Base-by-base conservation (phyloP, 2,329 filamentous ascomycete genomes). In the Ophiostoma tasmaniense region DNA sequence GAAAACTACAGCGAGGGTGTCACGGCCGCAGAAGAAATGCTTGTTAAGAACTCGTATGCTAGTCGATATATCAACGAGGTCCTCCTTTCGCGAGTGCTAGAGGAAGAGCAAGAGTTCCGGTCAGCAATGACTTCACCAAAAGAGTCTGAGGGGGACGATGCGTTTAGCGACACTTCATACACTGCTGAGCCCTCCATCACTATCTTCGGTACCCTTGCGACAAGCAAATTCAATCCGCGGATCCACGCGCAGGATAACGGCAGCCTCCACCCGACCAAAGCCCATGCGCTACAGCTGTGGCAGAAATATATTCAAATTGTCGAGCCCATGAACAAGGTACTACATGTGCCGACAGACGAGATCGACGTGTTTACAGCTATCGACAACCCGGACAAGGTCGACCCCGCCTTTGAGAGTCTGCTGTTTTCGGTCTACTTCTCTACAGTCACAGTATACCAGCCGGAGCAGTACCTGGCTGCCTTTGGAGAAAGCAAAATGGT, bases 21-120 rank as follows among this genome's bases (percentile, higher is more conserved):
- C 13, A 62, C 68, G 3, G 67, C 66, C 1, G 33, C 55, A 0
- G 72, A 73, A 30, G 71, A 72, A 64, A 68, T 74, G 0, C 66
- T 74, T 1, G 45, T 75, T 0, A 69, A 71, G 5, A 70, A 72
- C 52, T 69, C 70, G 13, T 71, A 70, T 14, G 70, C 66, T 1
- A 73, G 72, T 30, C 72, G 70, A 0, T 75, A 74, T 64, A 72
- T 75, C 68, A 75, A 75, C 68, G 74, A 75, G 65, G 61, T 74
- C 3, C 66, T 74, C 17, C 50, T 75, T 6, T 74, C 73, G 6
- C 70, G 73, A 1, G 69, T 74, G 2, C 61, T 75, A 2, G 74
- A 74, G 67, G 73, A 73, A 71, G 73, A 74, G 55, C 61, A 73
- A 17, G 74, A 74, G 52, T 70, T 74, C 8, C 71, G 71, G n/a